Evolutionary conservation across 495 filamentous ascomycete species (phyloP).

Genomic region (Bathelium albidoporum): DNA sequence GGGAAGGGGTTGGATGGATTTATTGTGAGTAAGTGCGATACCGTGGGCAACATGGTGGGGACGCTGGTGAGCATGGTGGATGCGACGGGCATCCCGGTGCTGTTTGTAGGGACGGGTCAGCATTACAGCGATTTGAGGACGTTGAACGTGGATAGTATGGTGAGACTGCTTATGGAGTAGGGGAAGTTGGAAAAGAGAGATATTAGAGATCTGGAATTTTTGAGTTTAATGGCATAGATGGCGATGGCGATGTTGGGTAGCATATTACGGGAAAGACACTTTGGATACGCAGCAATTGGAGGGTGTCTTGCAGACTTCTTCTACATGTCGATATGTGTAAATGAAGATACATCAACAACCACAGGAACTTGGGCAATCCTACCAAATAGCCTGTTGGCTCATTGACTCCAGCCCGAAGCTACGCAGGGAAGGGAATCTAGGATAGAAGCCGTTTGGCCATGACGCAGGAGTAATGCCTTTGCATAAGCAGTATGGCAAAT

Average conservation of each 20-base stretch:
- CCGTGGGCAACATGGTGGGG: constrained; percentile 96
- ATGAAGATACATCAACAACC: too few species aligned
- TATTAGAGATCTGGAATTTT: background rate
- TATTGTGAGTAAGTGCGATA: constrained; percentile 97
- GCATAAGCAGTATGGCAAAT: background rate
- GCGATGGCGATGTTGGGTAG: background rate
- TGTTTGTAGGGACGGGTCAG: constrained; percentile 91
- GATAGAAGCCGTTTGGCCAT: too few species aligned
- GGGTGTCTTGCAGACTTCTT: too few species aligned
- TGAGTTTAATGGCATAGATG: too few species aligned
- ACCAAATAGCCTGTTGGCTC: too few species aligned
- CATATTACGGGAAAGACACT: background rate
- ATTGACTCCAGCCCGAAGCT: too few species aligned
- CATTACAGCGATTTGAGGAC: constrained; percentile 94
- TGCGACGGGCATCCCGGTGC: constrained; percentile 80
- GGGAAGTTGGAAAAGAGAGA: background rate
- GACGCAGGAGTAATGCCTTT: background rate
- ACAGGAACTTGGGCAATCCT: too few species aligned
- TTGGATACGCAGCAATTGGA: too few species aligned
- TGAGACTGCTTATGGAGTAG: constrained; percentile 59
- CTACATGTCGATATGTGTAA: too few species aligned
- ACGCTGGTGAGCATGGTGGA: constrained; percentile 96
- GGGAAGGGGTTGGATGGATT: constrained; percentile 81
- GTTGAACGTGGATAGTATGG: constrained; percentile 85
- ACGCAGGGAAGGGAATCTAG: too few species aligned